Evolutionary conservation across 2,329 filamentous ascomycete genomes (phyloP).

Genomic region (Didymella keratinophila): DNA sequence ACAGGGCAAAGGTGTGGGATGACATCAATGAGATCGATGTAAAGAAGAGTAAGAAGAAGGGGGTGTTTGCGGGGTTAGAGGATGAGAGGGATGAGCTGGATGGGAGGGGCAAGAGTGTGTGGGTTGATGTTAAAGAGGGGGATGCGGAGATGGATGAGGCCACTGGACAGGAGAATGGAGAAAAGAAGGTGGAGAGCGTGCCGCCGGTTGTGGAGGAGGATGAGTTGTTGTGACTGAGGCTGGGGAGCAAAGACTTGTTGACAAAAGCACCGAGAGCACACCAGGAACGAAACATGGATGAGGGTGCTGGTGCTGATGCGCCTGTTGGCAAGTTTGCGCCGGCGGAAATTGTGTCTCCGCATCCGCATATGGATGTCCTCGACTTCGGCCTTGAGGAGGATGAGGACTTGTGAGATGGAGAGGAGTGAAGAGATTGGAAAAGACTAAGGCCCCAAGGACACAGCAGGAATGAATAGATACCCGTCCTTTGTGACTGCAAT

Average conservation of each 20-base stretch:
- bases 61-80: background rate
- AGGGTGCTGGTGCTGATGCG: too few species aligned
- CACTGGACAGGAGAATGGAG: background rate
- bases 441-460: background rate
- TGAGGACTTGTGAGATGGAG: constrained; percentile 36
- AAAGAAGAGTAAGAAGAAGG: constrained; percentile 14
- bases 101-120: constrained; percentile 31
- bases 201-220: background rate
- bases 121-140: constrained; percentile 6
- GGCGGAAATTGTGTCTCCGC: too few species aligned
- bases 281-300: constrained; percentile 26
- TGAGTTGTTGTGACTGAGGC: too few species aligned
- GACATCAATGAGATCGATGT: constrained; percentile 39
- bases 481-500: constrained; percentile 20
- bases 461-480: constrained; percentile 15
- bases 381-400: constrained; percentile 23
- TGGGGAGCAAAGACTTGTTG: too few species aligned
- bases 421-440: background rate
- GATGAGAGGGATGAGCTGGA: constrained; percentile 23
- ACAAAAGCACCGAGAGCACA: too few species aligned
- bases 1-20: constrained; percentile 55
- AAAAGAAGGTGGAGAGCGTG: constrained; percentile 14
- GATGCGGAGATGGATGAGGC: constrained; percentile 44
- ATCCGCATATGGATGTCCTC: too few species aligned
- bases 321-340: too few species aligned